Conservation (phyloP, 495 filamentous ascomycete species). For the Aspergillus saccharolyticus region DNA sequence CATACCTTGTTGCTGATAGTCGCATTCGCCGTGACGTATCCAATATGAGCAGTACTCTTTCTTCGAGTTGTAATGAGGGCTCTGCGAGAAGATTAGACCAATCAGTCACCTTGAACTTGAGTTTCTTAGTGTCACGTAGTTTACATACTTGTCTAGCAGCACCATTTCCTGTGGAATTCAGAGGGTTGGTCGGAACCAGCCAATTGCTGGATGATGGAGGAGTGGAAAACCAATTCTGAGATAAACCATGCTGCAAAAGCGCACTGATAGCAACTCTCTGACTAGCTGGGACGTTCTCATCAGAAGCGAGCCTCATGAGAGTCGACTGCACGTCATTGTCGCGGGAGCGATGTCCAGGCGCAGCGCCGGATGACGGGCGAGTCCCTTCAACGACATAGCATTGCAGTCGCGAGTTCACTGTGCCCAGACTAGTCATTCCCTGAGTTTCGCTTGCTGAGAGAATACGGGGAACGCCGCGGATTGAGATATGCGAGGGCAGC, state of each 20-base stretch:
- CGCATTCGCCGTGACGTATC: constrained; percentile 78
- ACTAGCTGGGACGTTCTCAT: constrained; percentile 20
- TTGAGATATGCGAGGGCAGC: constrained; percentile 40
- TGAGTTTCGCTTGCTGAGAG: constrained; percentile 34
- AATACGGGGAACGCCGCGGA: constrained; percentile 32
- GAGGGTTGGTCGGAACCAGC: constrained; percentile 14
- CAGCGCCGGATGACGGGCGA: constrained; percentile 5
- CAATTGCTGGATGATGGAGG: constrained; percentile 13
- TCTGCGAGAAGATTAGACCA: constrained; percentile 9
- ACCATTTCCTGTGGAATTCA: constrained; percentile 4
- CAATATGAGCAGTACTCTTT: constrained; percentile 86
- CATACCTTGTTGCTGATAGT: constrained; percentile 69
- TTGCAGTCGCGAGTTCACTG: constrained; percentile 23
- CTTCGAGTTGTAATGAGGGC: constrained; percentile 25
- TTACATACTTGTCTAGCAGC: constrained; percentile 19
- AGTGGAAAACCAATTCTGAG: constrained; percentile 13
- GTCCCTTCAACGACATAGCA: constrained; percentile 33
- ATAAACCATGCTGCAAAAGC: constrained; percentile 17
- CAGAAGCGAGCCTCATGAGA: constrained; percentile 20
- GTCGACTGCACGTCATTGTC: constrained; percentile 20
- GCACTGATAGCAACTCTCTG: constrained; percentile 21
- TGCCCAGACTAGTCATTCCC: constrained; percentile 45
- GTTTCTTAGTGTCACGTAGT: neutral
- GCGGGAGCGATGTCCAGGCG: constrained; percentile 13
- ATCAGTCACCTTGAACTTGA: neutral